A percentile compares a stretch with the other conserved stretches of the same genome.
phyloP scores from a whole-genome alignment of 345 rosid species.

The Sonneratia caseolaris region DNA sequence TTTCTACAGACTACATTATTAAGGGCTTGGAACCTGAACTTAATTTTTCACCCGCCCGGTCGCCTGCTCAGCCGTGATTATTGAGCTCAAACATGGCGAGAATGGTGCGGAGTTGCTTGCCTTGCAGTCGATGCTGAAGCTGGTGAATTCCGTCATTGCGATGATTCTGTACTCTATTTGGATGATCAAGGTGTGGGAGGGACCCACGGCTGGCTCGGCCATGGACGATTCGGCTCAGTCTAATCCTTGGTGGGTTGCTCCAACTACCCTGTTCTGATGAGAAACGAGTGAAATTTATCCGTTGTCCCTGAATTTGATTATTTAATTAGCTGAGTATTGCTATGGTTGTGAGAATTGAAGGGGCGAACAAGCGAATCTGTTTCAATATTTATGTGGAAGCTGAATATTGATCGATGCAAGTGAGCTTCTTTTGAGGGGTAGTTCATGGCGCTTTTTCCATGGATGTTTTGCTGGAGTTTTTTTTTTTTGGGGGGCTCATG shows the following conservation, averaged over 20 bases:
- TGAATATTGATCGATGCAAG: neutral
- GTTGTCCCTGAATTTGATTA: neutral
- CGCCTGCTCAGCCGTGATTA: neutral
- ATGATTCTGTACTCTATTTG: conserved; percentile 63
- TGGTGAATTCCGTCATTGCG: conserved; percentile 57
- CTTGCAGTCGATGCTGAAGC: conserved; percentile 61
- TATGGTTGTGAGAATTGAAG: neutral
- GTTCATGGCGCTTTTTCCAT: neutral
- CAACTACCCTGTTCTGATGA: neutral
- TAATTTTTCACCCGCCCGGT: neutral
- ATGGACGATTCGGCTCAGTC: conserved; percentile 28
- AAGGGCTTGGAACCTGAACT: neutral
- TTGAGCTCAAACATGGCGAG: conserved; percentile 22
- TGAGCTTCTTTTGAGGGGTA: neutral
- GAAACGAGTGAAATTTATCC: neutral
- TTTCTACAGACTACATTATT: neutral
- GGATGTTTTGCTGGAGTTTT: neutral
- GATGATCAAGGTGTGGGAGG: conserved; percentile 69
- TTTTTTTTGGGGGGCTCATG: no score
- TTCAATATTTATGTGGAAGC: neutral
- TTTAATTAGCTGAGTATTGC: neutral
- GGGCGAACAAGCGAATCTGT: neutral
- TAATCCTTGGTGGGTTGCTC: conserved; percentile 51
- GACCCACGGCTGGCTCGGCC: conserved; percentile 30
- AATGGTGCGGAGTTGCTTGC: conserved; percentile 54